Evolutionary conservation across 768 basidiomycete genomes (phyloP).

Genomic region (Xerocomellus amylosporus): DNA sequence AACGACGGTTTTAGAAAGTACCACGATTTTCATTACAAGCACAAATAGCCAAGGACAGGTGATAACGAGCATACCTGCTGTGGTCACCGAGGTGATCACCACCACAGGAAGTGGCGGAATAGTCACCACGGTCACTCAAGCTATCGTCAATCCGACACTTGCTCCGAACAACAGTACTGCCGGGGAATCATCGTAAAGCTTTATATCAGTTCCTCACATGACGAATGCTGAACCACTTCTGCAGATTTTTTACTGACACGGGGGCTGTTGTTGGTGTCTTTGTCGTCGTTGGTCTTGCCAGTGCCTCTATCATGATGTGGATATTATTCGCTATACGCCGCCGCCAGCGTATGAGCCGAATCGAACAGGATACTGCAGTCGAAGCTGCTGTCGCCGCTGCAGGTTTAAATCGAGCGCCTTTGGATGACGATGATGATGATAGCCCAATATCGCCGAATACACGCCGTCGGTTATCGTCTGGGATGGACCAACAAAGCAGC

Average conservation of each 20-base stretch:
- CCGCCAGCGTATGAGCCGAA: constrained; percentile 52
- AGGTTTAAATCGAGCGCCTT: constrained; percentile 61
- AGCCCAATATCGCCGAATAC: constrained; percentile 19
- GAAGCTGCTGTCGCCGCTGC: constrained; percentile 71
- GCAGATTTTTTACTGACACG: constrained; percentile 81
- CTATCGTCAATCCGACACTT: constrained; percentile 71
- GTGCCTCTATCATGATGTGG: constrained; percentile 64
- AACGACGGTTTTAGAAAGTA: constrained; percentile 46
- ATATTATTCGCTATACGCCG: constrained; percentile 68
- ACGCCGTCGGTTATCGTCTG: constrained; percentile 24
- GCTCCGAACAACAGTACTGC: constrained; percentile 44
- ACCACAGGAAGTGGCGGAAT: constrained; percentile 54
- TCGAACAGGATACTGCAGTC: constrained; percentile 71
- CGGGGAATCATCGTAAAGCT: constrained; percentile 47
- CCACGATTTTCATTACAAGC: constrained; percentile 53
- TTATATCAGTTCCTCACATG: neutral
- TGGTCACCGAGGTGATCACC: constrained; percentile 55
- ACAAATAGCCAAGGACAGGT: constrained; percentile 55
- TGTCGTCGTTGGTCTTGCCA: constrained; percentile 82
- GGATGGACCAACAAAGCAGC: constrained; percentile 42
- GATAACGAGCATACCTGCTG: constrained; percentile 49
- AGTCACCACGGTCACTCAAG: constrained; percentile 57
- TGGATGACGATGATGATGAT: constrained; percentile 61
- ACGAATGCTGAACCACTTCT: constrained; percentile 5
- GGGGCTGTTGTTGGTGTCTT: constrained; percentile 93